A percentile compares a stretch with the other conserved stretches of the same genome.
phyloP scores from a whole-genome alignment of 805 yeast genomes.

The Yueomyces sp. region DNA sequence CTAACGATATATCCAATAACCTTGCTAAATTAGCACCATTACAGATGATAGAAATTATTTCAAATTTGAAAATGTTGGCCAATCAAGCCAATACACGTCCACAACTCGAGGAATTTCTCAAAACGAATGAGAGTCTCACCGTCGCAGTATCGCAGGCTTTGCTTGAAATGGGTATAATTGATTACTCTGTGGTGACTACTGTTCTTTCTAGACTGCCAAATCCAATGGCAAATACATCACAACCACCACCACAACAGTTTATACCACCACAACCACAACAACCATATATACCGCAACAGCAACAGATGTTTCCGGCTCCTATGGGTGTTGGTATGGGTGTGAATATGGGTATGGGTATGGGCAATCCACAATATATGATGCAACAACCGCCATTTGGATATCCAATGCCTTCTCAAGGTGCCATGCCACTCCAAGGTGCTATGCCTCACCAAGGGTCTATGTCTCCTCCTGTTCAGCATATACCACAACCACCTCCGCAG shows the following conservation, averaged over 20 bases:
- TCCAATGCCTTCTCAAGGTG: conserved; percentile 1
- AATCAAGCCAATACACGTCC: conserved; percentile 27
- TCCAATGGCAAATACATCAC: conserved; percentile 4
- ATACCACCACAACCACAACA: conserved; percentile 8
- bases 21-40: conserved; percentile 57
- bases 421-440: conserved; percentile 2
- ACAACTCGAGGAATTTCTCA: conserved; percentile 42
- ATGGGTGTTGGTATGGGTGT: too few relatives aligned
- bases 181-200: conserved; percentile 50
- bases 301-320: background rate
- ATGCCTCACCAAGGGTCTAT: background rate
- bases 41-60: conserved; percentile 52
- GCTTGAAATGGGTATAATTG: conserved; percentile 64
- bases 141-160: conserved; percentile 62
- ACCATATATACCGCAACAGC: background rate
- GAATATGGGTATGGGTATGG: conserved; percentile 8
- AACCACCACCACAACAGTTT: conserved; percentile 6
- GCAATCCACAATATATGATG: conserved; percentile 2
- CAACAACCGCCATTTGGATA: conserved; percentile 4
- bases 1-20: conserved; percentile 46
- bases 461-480: conserved; percentile 1
- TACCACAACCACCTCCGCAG: conserved; percentile 6
- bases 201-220: conserved; percentile 19
- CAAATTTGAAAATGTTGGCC: conserved; percentile 48
- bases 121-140: conserved; percentile 43